phyloP scores from a whole-genome alignment of 768 basidiomycete species.

The Hydnum rufescens region DNA sequence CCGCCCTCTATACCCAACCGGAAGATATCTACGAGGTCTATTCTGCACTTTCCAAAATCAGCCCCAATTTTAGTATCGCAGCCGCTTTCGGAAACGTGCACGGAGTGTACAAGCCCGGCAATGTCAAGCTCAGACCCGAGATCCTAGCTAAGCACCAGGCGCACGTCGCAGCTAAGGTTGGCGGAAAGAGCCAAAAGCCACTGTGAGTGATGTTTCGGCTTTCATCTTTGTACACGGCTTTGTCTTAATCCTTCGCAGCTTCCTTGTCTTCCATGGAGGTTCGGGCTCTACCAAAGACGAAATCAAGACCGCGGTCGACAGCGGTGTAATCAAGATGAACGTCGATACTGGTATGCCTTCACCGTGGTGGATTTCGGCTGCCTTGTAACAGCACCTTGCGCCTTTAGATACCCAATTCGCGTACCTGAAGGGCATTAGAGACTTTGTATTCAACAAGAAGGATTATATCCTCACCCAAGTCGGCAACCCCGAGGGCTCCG shows the following conservation, averaged over 20 bases:
- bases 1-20: constrained; percentile 89
- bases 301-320: constrained; percentile 72
- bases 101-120: constrained; percentile 98
- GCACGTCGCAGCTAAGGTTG: constrained; percentile 48
- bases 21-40: constrained; percentile 89
- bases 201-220: constrained; percentile 34
- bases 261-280: constrained; percentile 99
- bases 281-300: constrained; percentile 95
- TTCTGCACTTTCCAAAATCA: constrained; percentile 58
- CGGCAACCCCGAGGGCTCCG: constrained; percentile 88
- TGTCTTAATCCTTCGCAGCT: constrained; percentile 23
- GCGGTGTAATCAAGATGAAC: constrained; percentile 99
- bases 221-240: background rate
- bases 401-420: constrained; percentile 68
- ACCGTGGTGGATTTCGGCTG: background rate
- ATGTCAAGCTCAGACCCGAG: constrained; percentile 83
- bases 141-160: constrained; percentile 82
- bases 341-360: constrained; percentile 56
- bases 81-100: constrained; percentile 98
- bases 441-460: constrained; percentile 72
- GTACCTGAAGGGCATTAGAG: constrained; percentile 71
- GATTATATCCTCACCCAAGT: constrained; percentile 82
- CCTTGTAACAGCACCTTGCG: background rate
- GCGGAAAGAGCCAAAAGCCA: constrained; percentile 46
- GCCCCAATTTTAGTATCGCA: constrained; percentile 92